phyloP scores from a whole-genome alignment of 1,284 basidiomycete genomes.

The Salmacisia buchloeana region DNA sequence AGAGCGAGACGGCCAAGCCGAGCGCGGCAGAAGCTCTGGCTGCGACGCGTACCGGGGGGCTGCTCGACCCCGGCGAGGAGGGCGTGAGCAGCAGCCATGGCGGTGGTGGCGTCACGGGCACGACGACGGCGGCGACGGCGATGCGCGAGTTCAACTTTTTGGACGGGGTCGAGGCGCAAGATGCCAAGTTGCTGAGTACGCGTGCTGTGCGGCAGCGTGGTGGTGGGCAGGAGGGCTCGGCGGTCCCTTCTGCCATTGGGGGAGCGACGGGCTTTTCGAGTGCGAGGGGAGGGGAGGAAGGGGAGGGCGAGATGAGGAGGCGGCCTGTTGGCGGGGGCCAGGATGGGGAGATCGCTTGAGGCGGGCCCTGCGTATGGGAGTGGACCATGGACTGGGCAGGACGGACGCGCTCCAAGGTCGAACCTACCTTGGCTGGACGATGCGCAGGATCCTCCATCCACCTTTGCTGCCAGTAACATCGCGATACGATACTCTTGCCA shows the following conservation, averaged over 20 bases:
- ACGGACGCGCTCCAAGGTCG: too few relatives aligned
- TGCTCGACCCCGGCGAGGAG: not conserved
- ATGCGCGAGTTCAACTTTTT: not conserved
- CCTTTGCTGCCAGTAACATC: too few relatives aligned
- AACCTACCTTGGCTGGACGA: too few relatives aligned
- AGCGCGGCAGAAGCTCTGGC: not conserved
- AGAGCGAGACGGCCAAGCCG: slow-evolving; percentile 7
- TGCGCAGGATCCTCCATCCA: too few relatives aligned
- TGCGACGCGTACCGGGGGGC: not conserved
- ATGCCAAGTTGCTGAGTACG: not conserved
- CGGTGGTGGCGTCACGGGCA: not conserved
- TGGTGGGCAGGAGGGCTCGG: not conserved
- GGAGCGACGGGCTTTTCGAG: not conserved
- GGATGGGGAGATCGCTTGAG: too few relatives aligned
- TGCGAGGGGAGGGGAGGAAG: not conserved
- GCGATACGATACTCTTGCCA: too few relatives aligned
- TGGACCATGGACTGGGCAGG: too few relatives aligned
- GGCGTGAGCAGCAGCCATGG: not conserved
- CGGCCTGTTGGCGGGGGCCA: not conserved
- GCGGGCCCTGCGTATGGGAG: too few relatives aligned
- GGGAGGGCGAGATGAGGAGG: not conserved
- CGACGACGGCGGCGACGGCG: not conserved
- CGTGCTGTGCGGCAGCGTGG: not conserved
- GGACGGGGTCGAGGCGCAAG: not conserved
- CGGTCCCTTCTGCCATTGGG: not conserved